Evolutionary conservation across 2,329 filamentous ascomycete genomes (phyloP).

Genomic region (Lecanicillium sp.): DNA sequence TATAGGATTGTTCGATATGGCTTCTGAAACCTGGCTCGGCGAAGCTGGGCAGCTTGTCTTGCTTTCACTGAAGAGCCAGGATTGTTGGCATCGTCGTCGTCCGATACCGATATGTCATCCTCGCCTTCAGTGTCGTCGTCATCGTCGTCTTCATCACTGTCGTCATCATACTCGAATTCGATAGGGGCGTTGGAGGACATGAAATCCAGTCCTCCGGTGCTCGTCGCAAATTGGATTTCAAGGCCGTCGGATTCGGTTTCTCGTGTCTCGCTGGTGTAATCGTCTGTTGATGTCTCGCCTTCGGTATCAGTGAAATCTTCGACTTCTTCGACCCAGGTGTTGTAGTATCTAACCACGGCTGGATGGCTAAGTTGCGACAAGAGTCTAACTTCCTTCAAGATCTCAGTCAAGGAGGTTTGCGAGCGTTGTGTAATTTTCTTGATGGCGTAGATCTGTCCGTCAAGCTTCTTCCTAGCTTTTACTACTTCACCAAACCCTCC

Average conservation of each 20-base stretch:
- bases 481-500: constrained; percentile 96
- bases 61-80: constrained; percentile 28
- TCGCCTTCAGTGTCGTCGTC: constrained; percentile 42
- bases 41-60: constrained; percentile 23
- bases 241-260: constrained; percentile 35
- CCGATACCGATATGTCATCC: constrained; percentile 29
- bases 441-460: constrained; percentile 89
- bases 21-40: constrained; percentile 37
- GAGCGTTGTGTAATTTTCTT: constrained; percentile 91
- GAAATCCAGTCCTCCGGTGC: constrained; percentile 81
- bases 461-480: constrained; percentile 88
- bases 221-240: constrained; percentile 58
- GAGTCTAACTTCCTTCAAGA: constrained; percentile 78
- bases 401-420: constrained; percentile 71
- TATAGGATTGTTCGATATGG: constrained; percentile 72
- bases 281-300: constrained; percentile 49
- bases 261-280: constrained; percentile 32
- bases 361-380: constrained; percentile 92
- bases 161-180: constrained; percentile 66
- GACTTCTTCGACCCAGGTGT: constrained; percentile 84
- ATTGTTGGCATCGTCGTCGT: constrained; percentile 26
- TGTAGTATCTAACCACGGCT: constrained; percentile 81
- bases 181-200: constrained; percentile 81
- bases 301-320: constrained; percentile 49
- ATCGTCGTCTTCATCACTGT: constrained; percentile 38